Percentiles rank a stretch among this genome's conserved stretches.
These are phyloP conservation scores for Lumnitzera littorea DNA, from an alignment of 345 rosid genomes.

Conservation along the genomic window DNA sequence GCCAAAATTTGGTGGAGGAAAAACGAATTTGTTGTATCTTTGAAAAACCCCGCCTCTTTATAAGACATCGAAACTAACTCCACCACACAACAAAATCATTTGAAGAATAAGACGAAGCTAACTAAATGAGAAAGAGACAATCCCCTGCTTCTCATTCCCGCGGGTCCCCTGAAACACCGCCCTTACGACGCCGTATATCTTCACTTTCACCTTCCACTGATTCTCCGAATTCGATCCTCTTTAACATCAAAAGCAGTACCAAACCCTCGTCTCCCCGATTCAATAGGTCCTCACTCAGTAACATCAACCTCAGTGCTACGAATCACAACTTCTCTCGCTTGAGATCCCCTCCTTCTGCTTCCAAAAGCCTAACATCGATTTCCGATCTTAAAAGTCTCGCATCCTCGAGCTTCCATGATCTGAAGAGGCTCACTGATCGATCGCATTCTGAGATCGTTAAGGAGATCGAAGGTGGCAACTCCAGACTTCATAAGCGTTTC, in stretches of 20 bases:
- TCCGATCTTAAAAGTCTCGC: constrained; percentile 33
- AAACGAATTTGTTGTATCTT: not conserved
- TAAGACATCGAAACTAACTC: not conserved
- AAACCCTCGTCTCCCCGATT: not conserved
- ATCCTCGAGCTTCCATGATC: constrained; percentile 30
- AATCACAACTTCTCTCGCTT: too few relatives aligned
- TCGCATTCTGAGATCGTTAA: constrained; percentile 47
- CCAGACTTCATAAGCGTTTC: constrained; percentile 49
- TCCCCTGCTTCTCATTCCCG: too few relatives aligned
- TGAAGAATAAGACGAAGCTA: too few relatives aligned
- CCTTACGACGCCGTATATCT: too few relatives aligned
- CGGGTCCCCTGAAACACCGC: too few relatives aligned
- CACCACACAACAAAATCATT: too few relatives aligned
- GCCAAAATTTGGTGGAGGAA: too few relatives aligned
- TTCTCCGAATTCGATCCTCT: too few relatives aligned
- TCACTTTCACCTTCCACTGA: too few relatives aligned
- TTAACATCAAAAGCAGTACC: too few relatives aligned
- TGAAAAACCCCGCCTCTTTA: constrained; percentile 17
- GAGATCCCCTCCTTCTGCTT: constrained; percentile 13
- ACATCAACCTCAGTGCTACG: not conserved
- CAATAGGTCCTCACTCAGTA: constrained; percentile 4
- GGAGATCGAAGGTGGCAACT: constrained; percentile 42
- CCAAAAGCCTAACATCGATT: constrained; percentile 22
- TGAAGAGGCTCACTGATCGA: constrained; percentile 31
- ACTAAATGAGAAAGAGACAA: too few relatives aligned